These are phyloP conservation scores for Lichtheimia hyalospora DNA, from an alignment of 371 early-diverging fungal species.

Conservation along the genomic window DNA sequence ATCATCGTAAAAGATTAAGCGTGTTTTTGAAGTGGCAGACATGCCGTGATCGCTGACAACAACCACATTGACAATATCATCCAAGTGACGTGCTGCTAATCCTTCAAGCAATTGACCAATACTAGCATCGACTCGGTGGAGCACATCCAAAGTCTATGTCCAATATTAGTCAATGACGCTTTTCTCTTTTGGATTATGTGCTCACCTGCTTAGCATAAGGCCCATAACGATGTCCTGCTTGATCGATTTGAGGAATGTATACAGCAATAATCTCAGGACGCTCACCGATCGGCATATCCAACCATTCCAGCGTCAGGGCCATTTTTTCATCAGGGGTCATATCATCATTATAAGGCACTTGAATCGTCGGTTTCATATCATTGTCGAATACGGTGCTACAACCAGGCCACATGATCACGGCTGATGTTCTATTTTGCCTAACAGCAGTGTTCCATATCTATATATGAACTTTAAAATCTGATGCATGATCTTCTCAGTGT, in stretches of 20 bases:
- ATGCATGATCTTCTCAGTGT: background rate
- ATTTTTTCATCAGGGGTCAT: constrained; percentile 62
- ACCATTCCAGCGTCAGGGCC: constrained; percentile 71
- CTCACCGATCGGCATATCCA: constrained; percentile 68
- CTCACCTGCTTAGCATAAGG: constrained; percentile 66
- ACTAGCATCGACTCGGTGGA: constrained; percentile 61
- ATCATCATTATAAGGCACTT: constrained; percentile 52
- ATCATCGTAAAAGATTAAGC: constrained; percentile 75
- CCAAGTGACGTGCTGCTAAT: constrained; percentile 60
- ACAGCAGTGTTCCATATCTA: constrained; percentile 92
- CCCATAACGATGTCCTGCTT: constrained; percentile 80
- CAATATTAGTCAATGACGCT: background rate
- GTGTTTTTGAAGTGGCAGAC: constrained; percentile 58
- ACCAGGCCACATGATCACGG: constrained; percentile 92
- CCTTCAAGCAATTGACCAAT: constrained; percentile 64
- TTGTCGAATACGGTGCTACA: constrained; percentile 55
- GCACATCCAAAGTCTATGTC: constrained; percentile 31
- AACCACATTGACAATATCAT: constrained; percentile 77
- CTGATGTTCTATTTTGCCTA: constrained; percentile 66
- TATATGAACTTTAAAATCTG: background rate
- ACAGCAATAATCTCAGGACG: constrained; percentile 78
- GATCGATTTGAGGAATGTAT: constrained; percentile 84
- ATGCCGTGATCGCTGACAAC: constrained; percentile 96
- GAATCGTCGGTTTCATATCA: constrained; percentile 60
- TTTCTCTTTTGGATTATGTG: constrained; percentile 26